A percentile compares a stretch with the other conserved stretches of the same genome.
phyloP scores from a whole-genome alignment of 139 green algal species.

The Raphidocelis subcapitata region DNA sequence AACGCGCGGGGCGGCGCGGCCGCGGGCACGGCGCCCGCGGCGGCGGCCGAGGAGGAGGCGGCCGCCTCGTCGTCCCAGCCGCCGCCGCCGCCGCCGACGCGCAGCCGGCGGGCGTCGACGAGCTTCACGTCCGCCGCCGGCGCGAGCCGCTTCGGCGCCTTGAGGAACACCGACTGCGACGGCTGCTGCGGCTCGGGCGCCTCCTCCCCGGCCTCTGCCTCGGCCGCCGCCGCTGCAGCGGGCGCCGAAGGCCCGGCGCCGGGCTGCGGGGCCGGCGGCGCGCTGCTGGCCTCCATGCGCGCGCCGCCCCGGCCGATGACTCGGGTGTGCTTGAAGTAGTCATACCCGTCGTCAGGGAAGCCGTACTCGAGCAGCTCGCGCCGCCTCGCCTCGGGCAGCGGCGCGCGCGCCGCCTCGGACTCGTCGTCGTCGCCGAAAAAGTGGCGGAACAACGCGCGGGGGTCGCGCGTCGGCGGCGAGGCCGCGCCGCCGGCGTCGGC shows the following conservation, averaged over 20 bases:
- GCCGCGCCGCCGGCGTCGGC: neutral
- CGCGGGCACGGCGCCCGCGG: neutral
- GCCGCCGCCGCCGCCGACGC: constrained; percentile 5
- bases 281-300: constrained; percentile 7
- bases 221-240: neutral
- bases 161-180: constrained; percentile 11
- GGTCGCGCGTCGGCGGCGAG: constrained; percentile 17
- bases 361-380: constrained; percentile 77
- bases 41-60: neutral
- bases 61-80: neutral
- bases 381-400: constrained; percentile 44
- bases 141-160: constrained; percentile 9
- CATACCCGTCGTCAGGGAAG: constrained; percentile 95
- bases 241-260: too few relatives aligned
- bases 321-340: constrained; percentile 90
- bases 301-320: constrained; percentile 19
- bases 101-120: constrained; percentile 35
- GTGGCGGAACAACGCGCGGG: constrained; percentile 9
- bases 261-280: too few relatives aligned
- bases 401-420: neutral
- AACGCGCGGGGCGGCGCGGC: constrained; percentile 1
- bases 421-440: constrained; percentile 22
- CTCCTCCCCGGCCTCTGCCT: neutral
- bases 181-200: constrained; percentile 7
- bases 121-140: constrained; percentile 38